Percentiles rank a stretch among this genome's conserved stretches.
Evolutionary conservation across 1,284 basidiomycete species (phyloP).

Genomic region (Wolfiporia cocos): DNA sequence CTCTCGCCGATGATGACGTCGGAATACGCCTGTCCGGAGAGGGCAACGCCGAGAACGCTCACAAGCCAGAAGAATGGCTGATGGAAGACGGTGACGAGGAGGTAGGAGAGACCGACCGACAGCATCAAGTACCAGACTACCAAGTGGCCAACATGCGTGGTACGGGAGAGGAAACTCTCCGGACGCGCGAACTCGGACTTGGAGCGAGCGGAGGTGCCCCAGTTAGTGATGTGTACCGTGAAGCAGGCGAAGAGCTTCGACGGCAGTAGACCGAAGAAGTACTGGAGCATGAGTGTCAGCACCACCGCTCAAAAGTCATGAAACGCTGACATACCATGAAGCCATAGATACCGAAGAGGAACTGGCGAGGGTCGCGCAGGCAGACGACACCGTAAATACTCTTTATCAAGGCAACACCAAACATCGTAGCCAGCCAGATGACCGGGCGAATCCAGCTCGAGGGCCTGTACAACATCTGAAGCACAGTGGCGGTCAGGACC

Average conservation of each 20-base stretch:
- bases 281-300: slow-evolving; percentile 4
- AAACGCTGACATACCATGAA: slow-evolving; percentile 12
- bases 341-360: slow-evolving; percentile 17
- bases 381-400: slow-evolving; percentile 15
- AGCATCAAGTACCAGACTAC: slow-evolving; percentile 16
- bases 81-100: slow-evolving; percentile 13
- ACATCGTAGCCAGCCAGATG: slow-evolving; percentile 17
- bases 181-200: slow-evolving; percentile 15
- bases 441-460: slow-evolving; percentile 11
- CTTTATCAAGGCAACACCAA: slow-evolving; percentile 18
- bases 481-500: slow-evolving; percentile 15
- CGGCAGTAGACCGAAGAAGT: slow-evolving; percentile 18
- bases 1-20: slow-evolving; percentile 16
- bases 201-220: slow-evolving; percentile 19
- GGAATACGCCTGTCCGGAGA: slow-evolving; percentile 8
- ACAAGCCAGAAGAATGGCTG: slow-evolving; percentile 10
- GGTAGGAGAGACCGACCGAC: slow-evolving; percentile 13
- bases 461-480: slow-evolving; percentile 16
- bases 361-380: slow-evolving; percentile 10
- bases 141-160: slow-evolving; percentile 18
- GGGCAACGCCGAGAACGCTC: slow-evolving; percentile 5
- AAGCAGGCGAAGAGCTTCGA: slow-evolving; percentile 17
- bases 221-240: slow-evolving; percentile 15
- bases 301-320: background rate
- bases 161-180: slow-evolving; percentile 15